Percentiles rank a stretch among this genome's conserved stretches.
phyloP scores from a whole-genome alignment of 805 yeast species.

The Saturnispora sanitii region DNA sequence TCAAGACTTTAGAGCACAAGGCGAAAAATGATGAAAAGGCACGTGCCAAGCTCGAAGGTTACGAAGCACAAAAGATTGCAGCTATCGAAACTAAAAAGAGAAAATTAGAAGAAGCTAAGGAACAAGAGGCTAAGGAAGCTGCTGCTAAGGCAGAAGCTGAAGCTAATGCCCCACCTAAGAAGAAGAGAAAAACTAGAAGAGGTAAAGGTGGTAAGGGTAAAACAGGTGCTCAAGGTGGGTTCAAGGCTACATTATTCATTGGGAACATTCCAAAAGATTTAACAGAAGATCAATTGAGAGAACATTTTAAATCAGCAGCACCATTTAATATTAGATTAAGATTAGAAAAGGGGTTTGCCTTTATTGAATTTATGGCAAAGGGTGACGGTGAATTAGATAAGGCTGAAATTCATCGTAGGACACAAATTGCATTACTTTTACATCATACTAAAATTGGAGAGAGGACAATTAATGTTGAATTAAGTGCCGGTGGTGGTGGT shows the following conservation, averaged over 20 bases:
- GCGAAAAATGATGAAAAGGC: slow-evolving; percentile 28
- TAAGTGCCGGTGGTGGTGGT: slow-evolving; percentile 98
- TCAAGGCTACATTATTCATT: slow-evolving; percentile 73
- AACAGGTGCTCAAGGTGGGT: slow-evolving; percentile 30
- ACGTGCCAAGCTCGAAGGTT: slow-evolving; percentile 26
- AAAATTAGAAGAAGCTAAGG: slow-evolving; percentile 11
- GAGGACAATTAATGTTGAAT: slow-evolving; percentile 85
- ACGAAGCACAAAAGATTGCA: slow-evolving; percentile 11
- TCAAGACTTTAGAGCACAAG: slow-evolving; percentile 52
- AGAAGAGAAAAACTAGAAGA: slow-evolving; percentile 67
- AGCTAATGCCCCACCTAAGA: slow-evolving; percentile 32
- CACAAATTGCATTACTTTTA: slow-evolving; percentile 77
- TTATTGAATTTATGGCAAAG: slow-evolving; percentile 60
- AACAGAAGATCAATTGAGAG: slow-evolving; percentile 48
- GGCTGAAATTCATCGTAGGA: slow-evolving; percentile 59
- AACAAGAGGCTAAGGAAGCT: slow-evolving; percentile 11
- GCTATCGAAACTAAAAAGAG: slow-evolving; percentile 10
- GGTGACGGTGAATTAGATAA: slow-evolving; percentile 20
- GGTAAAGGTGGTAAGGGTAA: slow-evolving; percentile 58
- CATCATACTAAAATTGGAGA: slow-evolving; percentile 65
- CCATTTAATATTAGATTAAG: slow-evolving; percentile 77
- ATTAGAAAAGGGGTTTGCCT: slow-evolving; percentile 83
- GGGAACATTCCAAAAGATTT: slow-evolving; percentile 81
- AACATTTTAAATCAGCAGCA: slow-evolving; percentile 62
- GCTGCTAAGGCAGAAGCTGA: slow-evolving; percentile 18